Conservation (phyloP, 2,329 filamentous ascomycete species). For the Fonsecaea pedrosoi region DNA sequence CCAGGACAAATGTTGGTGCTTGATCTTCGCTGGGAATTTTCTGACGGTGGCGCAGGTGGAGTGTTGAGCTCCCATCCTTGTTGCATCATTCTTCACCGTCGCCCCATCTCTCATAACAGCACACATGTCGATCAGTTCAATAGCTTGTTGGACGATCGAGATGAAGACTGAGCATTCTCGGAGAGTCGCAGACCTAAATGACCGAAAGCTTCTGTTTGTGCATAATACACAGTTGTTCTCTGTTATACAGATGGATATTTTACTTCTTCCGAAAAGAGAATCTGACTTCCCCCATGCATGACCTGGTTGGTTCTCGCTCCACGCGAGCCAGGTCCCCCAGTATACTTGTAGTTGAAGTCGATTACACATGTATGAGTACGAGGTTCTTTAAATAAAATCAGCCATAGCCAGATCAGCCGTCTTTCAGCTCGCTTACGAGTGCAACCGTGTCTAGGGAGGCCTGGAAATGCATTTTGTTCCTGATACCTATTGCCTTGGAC, state of each 20-base stretch:
- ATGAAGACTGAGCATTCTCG: background rate
- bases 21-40: background rate
- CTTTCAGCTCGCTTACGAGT: constrained; percentile 2
- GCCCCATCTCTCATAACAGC: constrained; percentile 14
- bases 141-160: background rate
- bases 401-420: background rate
- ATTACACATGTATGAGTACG: background rate
- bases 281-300: background rate
- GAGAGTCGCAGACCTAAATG: background rate
- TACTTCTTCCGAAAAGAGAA: background rate
- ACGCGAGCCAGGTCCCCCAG: constrained; percentile 4
- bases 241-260: background rate
- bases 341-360: background rate
- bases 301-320: background rate
- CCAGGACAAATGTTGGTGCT: constrained; percentile 4
- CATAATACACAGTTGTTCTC: background rate
- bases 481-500: background rate
- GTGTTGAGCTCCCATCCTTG: background rate
- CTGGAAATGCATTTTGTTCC: background rate
- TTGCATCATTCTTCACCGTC: constrained; percentile 4
- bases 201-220: background rate
- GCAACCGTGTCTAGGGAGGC: background rate
- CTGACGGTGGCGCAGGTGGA: background rate
- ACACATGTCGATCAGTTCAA: background rate
- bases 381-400: background rate